Evolutionary conservation across 805 yeast species (phyloP).

Genomic region (Hemisphaericaspora nanyangensis): DNA sequence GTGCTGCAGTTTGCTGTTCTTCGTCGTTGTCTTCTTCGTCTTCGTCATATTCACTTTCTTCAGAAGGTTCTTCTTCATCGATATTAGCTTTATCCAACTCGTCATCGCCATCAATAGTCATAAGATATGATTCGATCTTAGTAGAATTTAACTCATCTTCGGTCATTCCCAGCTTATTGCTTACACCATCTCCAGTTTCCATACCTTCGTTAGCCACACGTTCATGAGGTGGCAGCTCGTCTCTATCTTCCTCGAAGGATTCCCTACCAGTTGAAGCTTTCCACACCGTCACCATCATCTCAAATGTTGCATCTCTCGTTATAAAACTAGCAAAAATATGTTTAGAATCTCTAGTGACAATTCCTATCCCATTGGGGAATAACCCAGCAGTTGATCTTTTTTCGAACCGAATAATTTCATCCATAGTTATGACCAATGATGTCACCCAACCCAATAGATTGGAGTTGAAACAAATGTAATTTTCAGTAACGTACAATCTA

Average conservation of each 20-base stretch:
- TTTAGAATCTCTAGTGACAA: constrained; percentile 59
- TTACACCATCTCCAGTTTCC: constrained; percentile 40
- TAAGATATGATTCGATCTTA: constrained; percentile 23
- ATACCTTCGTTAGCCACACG: constrained; percentile 42
- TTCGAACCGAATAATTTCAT: constrained; percentile 70
- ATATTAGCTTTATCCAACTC: background rate
- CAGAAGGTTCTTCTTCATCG: constrained; percentile 11
- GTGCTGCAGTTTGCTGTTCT: constrained; percentile 13
- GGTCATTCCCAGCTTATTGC: constrained; percentile 45
- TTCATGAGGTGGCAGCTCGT: constrained; percentile 16
- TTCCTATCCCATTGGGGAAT: constrained; percentile 82
- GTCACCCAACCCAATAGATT: constrained; percentile 90
- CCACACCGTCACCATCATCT: constrained; percentile 70
- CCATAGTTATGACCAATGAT: constrained; percentile 64
- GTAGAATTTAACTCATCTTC: constrained; percentile 16
- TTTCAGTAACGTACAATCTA: constrained; percentile 73
- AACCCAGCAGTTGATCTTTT: constrained; percentile 83
- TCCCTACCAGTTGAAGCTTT: constrained; percentile 36
- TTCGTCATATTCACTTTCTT: constrained; percentile 1
- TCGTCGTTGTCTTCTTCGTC: constrained; percentile 20
- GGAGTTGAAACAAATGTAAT: constrained; percentile 80
- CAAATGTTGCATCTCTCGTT: constrained; percentile 73
- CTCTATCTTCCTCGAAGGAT: constrained; percentile 3
- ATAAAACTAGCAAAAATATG: constrained; percentile 86
- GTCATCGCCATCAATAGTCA: constrained; percentile 45